Percentiles rank a stretch among this genome's conserved stretches.
phyloP scores from a whole-genome alignment of 805 yeast genomes.

The Candida pseudoglaebosa region DNA sequence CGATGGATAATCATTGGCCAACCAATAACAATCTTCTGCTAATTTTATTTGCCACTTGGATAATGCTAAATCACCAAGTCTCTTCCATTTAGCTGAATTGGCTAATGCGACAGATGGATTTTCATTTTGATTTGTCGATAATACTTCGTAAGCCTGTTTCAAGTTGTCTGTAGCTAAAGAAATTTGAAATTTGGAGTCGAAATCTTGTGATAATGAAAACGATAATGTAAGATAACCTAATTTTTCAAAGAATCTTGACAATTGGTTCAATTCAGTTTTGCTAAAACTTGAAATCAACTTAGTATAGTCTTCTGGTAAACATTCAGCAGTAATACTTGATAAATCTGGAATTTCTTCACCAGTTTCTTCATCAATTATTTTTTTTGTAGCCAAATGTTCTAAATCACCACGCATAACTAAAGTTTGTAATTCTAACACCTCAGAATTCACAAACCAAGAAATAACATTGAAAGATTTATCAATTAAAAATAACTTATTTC shows the following conservation, averaged over 20 bases:
- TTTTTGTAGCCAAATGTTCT: constrained; percentile 49
- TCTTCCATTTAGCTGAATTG: constrained; percentile 69
- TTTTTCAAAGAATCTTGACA: constrained; percentile 90
- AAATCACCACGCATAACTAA: constrained; percentile 91
- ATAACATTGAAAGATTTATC: constrained; percentile 86
- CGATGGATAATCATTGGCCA: constrained; percentile 79
- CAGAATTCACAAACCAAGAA: constrained; percentile 75
- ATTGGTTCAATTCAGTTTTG: constrained; percentile 64
- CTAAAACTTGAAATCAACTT: constrained; percentile 54
- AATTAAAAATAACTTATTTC: constrained; percentile 82
- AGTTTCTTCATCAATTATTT: constrained; percentile 31
- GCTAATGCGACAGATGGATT: constrained; percentile 45
- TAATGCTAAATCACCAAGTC: constrained; percentile 84
- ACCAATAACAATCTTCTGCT: constrained; percentile 75
- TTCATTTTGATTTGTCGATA: constrained; percentile 29
- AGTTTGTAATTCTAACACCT: constrained; percentile 93
- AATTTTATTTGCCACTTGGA: constrained; percentile 71
- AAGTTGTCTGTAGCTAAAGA: constrained; percentile 76
- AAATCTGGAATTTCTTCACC: constrained; percentile 37
- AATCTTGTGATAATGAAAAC: constrained; percentile 73
- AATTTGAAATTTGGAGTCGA: constrained; percentile 87
- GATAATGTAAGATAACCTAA: constrained; percentile 88
- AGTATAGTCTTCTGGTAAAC: constrained; percentile 49
- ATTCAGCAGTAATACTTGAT: constrained; percentile 46
- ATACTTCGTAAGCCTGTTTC: constrained; percentile 58